Base-by-base conservation (phyloP, 441 rosid genomes). In the Cnidoscolus chayamansa region DNA sequence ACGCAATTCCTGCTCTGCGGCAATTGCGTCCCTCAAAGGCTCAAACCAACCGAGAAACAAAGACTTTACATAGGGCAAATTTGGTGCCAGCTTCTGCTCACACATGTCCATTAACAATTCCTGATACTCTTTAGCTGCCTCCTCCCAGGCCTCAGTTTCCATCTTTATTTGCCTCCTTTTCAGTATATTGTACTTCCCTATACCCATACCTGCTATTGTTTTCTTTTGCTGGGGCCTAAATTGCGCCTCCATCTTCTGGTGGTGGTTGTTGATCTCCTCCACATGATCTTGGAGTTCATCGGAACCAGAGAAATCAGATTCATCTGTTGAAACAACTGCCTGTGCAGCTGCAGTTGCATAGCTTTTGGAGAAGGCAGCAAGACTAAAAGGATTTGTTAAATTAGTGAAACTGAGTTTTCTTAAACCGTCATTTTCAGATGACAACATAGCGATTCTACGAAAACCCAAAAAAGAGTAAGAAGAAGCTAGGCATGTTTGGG, bases 91-190 rank as follows among this genome's bases (percentile, higher is more conserved):
- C 83, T 92, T 92, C 76, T 94, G 92, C 87, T 89, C 87, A 53
- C 99, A 94, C 97, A 94, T 94, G 71, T 92, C 98, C 53, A 50
- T 51, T n/a, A 94, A 78, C 74, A 90, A 75, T 80, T 94, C 97
- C 68, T 84, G 85, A 66, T 92, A 94, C 84, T 94, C 99, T 78
- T 78, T 83, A 1, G 99, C 92, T 0, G 96, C 96, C 65, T 76
- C 85, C 57, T 87, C 94, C 98, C 99, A 94, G 6, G 94, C 98
- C 77, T 94, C 94, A 0, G 97, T 94, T 96, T 94, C 99, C 63
- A 85, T 77, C 79, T 88, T 90, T 17, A 89, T 72, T 61, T 94
- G 97, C 74, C 96, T 83, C 67, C 73, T 87, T 71, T 81, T 90
- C 53, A 95, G 81, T 19, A 74, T 31, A 11, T 65, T 50, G 73